phyloP scores from a whole-genome alignment of 164 flowering plant genomes.

The Vitis rupestris region DNA sequence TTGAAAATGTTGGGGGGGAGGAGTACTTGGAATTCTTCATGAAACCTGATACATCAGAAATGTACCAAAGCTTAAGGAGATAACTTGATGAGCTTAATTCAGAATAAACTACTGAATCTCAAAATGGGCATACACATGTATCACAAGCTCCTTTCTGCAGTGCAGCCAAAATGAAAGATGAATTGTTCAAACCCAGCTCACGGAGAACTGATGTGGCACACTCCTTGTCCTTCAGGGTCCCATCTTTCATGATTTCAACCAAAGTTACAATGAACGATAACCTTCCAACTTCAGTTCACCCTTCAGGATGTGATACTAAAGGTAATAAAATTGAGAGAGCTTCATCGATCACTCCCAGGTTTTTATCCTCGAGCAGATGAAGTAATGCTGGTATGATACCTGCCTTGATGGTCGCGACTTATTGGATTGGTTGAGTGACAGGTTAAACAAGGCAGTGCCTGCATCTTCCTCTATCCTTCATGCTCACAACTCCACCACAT shows the following conservation, averaged over 20 bases:
- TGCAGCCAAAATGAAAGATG: slow-evolving; percentile 22
- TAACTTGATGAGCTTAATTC: slow-evolving; percentile 72
- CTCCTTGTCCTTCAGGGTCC: slow-evolving; percentile 41
- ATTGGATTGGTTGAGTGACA: slow-evolving; percentile 62
- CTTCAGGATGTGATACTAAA: slow-evolving; percentile 51
- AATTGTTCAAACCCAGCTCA: slow-evolving; percentile 25
- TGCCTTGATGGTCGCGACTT: slow-evolving; percentile 56
- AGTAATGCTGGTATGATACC: too few species aligned
- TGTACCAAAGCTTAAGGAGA: slow-evolving; percentile 50
- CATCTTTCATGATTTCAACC: slow-evolving; percentile 21
- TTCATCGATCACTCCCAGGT: too few species aligned
- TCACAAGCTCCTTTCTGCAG: slow-evolving; percentile 46
- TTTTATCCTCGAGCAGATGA: too few species aligned
- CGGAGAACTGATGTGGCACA: slow-evolving; percentile 34
- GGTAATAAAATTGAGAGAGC: too few species aligned
- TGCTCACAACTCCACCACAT: too few species aligned
- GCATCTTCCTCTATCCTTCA: too few species aligned
- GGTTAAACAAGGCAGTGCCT: too few species aligned
- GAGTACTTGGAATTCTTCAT: slow-evolving; percentile 86
- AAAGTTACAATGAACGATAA: slow-evolving; percentile 23
- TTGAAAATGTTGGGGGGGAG: slow-evolving; percentile 91
- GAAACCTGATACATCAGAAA: slow-evolving; percentile 64
- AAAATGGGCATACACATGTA: slow-evolving; percentile 32
- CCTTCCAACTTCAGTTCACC: slow-evolving; percentile 35
- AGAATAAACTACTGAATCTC: slow-evolving; percentile 65